Evolutionary conservation across 2,329 filamentous ascomycete genomes (phyloP).

Genomic region (Aspergillus terreus): DNA sequence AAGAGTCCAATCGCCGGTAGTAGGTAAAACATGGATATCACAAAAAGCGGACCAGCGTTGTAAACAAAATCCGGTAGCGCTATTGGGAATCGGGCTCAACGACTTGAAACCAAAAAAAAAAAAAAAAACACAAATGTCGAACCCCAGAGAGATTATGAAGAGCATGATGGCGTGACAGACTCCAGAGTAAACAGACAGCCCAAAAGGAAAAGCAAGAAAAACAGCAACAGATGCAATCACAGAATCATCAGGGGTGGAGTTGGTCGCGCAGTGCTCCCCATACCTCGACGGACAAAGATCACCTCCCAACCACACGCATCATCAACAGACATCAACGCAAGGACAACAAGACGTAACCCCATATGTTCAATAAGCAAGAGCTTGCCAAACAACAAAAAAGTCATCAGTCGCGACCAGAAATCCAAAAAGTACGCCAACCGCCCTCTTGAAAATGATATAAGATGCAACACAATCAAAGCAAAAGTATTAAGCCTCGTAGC

Average conservation of each 20-base stretch:
- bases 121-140: constrained; percentile 1
- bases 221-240: not conserved
- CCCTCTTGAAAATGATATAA: constrained; percentile 22
- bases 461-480: constrained; percentile 7
- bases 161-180: not conserved
- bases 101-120: constrained; percentile 6
- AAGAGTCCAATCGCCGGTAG: constrained; percentile 25
- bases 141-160: not conserved
- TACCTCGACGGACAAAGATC: not conserved
- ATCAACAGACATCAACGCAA: constrained; percentile 10
- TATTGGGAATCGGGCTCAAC: constrained; percentile 18
- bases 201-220: not conserved
- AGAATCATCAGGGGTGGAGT: not conserved
- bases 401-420: constrained; percentile 3
- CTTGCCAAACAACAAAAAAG: constrained; percentile 2
- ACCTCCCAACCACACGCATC: not conserved
- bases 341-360: constrained; percentile 15
- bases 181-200: not conserved
- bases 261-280: not conserved
- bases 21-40: constrained; percentile 33
- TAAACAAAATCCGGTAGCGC: constrained; percentile 13
- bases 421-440: constrained; percentile 24
- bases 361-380: constrained; percentile 20
- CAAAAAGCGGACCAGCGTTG: constrained; percentile 11
- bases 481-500: constrained; percentile 8